Evolutionary conservation across 805 yeast genomes (phyloP).

Genomic region (Candida broadrunensis): DNA sequence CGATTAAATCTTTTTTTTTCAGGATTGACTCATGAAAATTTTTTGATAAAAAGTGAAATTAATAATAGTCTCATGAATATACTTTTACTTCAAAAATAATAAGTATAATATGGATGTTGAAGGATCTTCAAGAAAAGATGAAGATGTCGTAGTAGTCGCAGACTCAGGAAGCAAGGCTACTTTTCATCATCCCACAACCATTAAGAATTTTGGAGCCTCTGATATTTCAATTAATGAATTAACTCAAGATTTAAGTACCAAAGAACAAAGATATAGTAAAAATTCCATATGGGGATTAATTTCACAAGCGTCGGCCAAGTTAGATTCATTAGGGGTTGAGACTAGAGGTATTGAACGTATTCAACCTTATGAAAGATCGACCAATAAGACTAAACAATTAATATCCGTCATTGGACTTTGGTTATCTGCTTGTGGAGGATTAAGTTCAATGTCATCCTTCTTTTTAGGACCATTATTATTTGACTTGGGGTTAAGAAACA

Average conservation of each 20-base stretch:
- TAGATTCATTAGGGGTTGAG: constrained; percentile 63
- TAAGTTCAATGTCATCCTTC: constrained; percentile 86
- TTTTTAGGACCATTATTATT: constrained; percentile 72
- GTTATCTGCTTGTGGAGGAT: constrained; percentile 83
- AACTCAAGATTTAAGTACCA: background rate
- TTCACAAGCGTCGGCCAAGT: constrained; percentile 16
- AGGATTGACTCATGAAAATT: no score
- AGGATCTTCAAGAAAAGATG: no score
- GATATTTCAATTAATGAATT: background rate
- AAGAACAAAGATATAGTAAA: background rate
- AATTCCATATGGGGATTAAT: constrained; percentile 8
- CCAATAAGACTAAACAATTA: constrained; percentile 23
- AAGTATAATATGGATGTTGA: no score
- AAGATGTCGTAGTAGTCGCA: no score
- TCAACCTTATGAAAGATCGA: constrained; percentile 62
- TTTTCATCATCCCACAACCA: background rate
- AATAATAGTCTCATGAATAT: no score
- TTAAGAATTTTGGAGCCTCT: background rate
- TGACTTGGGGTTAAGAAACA: constrained; percentile 64
- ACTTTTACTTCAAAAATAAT: no score
- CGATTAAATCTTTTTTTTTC: no score
- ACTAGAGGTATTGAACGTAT: constrained; percentile 77
- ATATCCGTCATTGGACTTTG: constrained; percentile 67
- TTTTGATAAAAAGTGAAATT: no score
- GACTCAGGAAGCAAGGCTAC: no score